These are phyloP conservation scores for Aspergillus sp. DNA, from an alignment of 2,329 filamentous ascomycete species.

Conservation along the genomic window DNA sequence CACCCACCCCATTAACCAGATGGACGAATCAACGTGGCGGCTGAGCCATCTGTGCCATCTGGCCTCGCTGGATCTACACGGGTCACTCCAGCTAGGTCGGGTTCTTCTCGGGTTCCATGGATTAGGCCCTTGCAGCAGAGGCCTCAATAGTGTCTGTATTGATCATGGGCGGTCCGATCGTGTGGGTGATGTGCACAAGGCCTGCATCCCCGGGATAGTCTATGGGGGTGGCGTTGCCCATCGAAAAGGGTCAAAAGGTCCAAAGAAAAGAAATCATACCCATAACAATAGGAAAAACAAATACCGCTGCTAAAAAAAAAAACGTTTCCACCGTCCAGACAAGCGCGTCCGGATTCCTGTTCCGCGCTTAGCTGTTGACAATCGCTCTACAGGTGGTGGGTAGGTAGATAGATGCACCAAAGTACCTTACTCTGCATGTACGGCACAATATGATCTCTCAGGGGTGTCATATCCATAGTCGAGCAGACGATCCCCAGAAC, in stretches of 20 bases:
- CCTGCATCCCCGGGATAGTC: no score
- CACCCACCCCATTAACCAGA: constrained; percentile 18
- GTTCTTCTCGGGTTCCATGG: no score
- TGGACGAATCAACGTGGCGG: constrained; percentile 35
- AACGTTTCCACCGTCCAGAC: constrained; percentile 3
- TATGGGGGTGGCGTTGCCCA: no score
- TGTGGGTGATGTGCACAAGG: background rate
- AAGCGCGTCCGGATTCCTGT: constrained; percentile 16
- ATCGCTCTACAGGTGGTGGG: no score
- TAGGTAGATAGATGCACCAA: no score
- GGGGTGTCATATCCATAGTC: no score
- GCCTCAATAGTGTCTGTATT: constrained; percentile 32
- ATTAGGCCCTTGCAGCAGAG: constrained; percentile 33
- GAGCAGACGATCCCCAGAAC: no score
- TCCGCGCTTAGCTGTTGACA: constrained; percentile 13
- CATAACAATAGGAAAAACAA: background rate
- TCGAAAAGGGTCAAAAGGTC: no score
- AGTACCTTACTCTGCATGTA: no score
- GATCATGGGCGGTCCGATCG: constrained; percentile 9
- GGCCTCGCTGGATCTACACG: constrained; percentile 27
- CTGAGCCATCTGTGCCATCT: constrained; percentile 30
- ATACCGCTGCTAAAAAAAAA: background rate
- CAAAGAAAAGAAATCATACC: background rate
- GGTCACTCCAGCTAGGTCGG: no score
- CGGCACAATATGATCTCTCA: no score